Evolutionary conservation across 2,329 filamentous ascomycete species (phyloP).

Genomic region (Fusarium duplospermum): DNA sequence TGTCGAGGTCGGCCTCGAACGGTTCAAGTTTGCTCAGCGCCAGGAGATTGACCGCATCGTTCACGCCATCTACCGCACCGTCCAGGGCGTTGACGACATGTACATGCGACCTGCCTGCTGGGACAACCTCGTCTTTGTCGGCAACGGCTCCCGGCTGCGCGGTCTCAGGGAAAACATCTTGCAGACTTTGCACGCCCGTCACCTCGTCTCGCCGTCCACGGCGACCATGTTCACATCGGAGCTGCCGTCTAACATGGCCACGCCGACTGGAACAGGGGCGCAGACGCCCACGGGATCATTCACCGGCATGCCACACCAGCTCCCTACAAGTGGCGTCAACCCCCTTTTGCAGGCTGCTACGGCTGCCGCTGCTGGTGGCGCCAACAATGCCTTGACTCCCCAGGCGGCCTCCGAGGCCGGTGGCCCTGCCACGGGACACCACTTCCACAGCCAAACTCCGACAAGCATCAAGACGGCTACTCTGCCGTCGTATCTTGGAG

Average conservation of each 20-base stretch:
- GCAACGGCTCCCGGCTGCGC: conserved; percentile 79
- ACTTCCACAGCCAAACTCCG: conserved; percentile 77
- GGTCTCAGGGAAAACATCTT: conserved; percentile 93
- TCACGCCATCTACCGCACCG: conserved; percentile 83
- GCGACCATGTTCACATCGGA: conserved; percentile 98
- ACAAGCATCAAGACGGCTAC: conserved; percentile 84
- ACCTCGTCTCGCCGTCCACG: conserved; percentile 90
- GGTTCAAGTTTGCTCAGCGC: conserved; percentile 76
- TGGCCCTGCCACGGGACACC: conserved; percentile 55
- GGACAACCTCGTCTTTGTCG: conserved; percentile 92
- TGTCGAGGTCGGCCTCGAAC: conserved; percentile 81
- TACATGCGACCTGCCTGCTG: conserved; percentile 88
- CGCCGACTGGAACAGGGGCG: conserved; percentile 87
- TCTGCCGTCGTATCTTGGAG: conserved; percentile 86
- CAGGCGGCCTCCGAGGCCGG: conserved; percentile 55
- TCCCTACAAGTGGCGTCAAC: conserved; percentile 76
- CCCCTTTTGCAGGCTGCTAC: conserved; percentile 92
- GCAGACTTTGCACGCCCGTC: conserved; percentile 81
- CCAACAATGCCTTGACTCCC: conserved; percentile 52
- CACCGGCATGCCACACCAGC: conserved; percentile 66
- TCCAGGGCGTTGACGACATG: conserved; percentile 85
- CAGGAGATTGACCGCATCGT: conserved; percentile 85
- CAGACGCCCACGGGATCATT: conserved; percentile 83
- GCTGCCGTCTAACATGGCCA: conserved; percentile 92
- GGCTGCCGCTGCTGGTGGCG: conserved; percentile 64